Evolutionary conservation across 2,329 filamentous ascomycete genomes (phyloP), one percentile per base, ranked within the genome.

Genomic region (Phyllosticta citrichinensis): DNA sequence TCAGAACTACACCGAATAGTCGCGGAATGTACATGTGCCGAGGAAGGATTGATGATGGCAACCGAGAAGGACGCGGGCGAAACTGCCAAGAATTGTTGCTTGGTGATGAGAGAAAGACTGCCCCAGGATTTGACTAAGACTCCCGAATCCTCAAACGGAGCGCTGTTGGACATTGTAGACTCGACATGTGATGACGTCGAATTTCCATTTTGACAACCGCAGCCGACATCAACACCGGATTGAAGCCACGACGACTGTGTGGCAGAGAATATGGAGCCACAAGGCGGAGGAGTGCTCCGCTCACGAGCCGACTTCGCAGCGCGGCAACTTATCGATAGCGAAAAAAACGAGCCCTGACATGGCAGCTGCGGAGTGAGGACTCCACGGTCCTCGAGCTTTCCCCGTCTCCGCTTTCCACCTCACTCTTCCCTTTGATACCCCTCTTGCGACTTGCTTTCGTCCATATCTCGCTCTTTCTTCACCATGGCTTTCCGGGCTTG

Each of bases 401-500:
- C 14, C 24, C 47, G 40, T 25, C 52, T 56, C 52, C 17, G 27
- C 58, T 17, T 27, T 20, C 22, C 19, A 52, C 51, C 51, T 61
- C 54, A 22, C 19, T 14, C 11, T 53, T 52, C 22, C 22, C 5
- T 24, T 19, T 19, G 20, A 17, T 51, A 8, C 33, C 47, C 12
- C 25, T 61, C n/a, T 52, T 40, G 27, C 27, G 27, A 5, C 24
- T 19, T 56, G 22, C 35, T 20, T 24, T 56, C 35, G 20, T 27
- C 47, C 40, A 19, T 61, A 40, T 17, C 33, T 17, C 33, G 14
- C 14, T 40, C 11, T 14, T 20, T 35, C 17, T 56, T 61, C 54
- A 19, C 14, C n/a, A 61, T 61, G 60, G 55, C 60, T 50, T 57
- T 61, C 50, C 40, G 60, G 22, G 50, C 57, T 30, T 52, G 50